Evolutionary conservation across 2,329 filamentous ascomycete genomes (phyloP), one percentile per base, ranked within the genome.

Genomic region (Raffaelea albimanens): DNA sequence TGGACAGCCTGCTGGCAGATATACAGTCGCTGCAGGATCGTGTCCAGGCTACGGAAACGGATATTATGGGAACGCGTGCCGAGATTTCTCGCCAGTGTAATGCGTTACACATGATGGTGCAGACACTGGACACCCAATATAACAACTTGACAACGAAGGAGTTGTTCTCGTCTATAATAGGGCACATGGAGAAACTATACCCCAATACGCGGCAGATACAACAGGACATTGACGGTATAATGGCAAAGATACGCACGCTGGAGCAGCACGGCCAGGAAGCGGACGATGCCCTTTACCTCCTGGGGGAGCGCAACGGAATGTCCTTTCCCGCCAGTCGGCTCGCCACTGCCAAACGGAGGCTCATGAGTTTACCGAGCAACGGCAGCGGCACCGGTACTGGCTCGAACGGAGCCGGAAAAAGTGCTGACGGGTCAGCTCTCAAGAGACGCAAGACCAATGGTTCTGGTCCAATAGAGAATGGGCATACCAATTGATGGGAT

Each of bases 141-240:
- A 70, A 68, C 47, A 76, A 73, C 52, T 58, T 81, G 8, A 64
- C 57, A 19, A 70, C 72, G 1, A 67, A 63, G 41, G 54, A 60
- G 2, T 58, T 75, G 22, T 68, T 66, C 14, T 59, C 63, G 5
- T 59, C 59, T 1, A 70, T 76, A 9, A 53, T 69, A 4, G 57
- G 58, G 1, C 58, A 68, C 13, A 58, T 73, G 23, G 59, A 62
- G 38, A 48, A 54, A 2, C 21, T 64, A 1, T 60, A 58, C 21
- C 59, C 63, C 2, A 54, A 48, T 11, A 9, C 41, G 14, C 51
- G 47, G 4, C 54, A 55, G 33, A 14, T 53, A 18, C 49, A 50
- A 40, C 48, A 56, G 5, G 53, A 55, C 19, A 8, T 56, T 1
- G 18, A 23, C 8, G 9, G 2, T 1, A 8, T 53, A 2, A 3